These are phyloP conservation scores for Thalia dealbata DNA, from an alignment of 176 grass and related monocot species.

Conservation along the genomic window DNA sequence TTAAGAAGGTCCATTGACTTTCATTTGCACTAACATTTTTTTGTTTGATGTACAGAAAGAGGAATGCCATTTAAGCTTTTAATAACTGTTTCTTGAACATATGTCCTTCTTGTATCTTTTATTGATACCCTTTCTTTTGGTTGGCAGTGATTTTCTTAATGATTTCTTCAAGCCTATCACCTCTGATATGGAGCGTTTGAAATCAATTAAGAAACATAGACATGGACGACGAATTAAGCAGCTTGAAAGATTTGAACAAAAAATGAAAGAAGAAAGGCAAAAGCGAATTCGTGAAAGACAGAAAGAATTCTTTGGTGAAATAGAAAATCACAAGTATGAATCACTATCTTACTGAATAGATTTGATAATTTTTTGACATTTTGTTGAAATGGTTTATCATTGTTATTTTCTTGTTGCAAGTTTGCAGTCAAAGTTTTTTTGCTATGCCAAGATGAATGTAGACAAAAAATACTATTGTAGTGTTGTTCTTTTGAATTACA, in stretches of 20 bases:
- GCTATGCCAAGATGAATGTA: too few relatives aligned
- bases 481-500: constrained; percentile 8
- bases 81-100: background rate
- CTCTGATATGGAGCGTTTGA: constrained; percentile 66
- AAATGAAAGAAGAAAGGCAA: constrained; percentile 99
- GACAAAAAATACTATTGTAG: background rate
- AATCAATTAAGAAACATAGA: constrained; percentile 77
- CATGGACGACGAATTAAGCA: constrained; percentile 92
- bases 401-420: background rate
- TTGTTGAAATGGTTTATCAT: background rate
- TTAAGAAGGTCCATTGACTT: constrained; percentile 52
- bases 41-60: background rate
- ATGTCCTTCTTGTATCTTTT: constrained; percentile 14
- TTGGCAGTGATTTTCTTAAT: constrained; percentile 79
- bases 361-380: background rate
- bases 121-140: constrained; percentile 22
- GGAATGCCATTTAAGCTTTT: background rate
- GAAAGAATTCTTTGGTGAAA: constrained; percentile 94
- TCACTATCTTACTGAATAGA: background rate
- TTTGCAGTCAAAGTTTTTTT: background rate
- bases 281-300: constrained; percentile 93
- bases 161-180: constrained; percentile 90
- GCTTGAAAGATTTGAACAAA: constrained; percentile 97
- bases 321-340: constrained; percentile 77
- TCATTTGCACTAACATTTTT: background rate